Evolutionary conservation across 2,329 filamentous ascomycete species (phyloP).

Genomic region (Colletotrichum tabaci): DNA sequence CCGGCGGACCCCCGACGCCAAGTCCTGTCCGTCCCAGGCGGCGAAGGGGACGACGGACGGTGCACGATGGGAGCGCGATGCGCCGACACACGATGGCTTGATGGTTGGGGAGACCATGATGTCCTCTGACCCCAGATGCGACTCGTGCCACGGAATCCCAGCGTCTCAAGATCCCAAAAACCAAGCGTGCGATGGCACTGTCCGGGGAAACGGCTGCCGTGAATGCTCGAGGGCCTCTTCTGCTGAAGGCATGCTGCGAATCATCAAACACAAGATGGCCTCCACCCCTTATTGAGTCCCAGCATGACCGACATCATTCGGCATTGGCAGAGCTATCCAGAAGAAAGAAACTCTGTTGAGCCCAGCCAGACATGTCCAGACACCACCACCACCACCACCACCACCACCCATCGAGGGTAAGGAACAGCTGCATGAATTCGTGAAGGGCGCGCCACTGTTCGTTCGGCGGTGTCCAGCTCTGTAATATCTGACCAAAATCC

Average conservation of each 20-base stretch:
- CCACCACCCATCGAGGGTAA: neutral
- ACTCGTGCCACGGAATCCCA: neutral
- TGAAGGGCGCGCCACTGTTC: neutral
- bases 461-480: neutral
- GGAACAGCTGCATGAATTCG: neutral
- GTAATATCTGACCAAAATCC: conserved; percentile 10
- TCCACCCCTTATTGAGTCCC: no score
- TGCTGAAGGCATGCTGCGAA: neutral
- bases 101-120: neutral
- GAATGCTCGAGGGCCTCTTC: no score
- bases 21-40: neutral
- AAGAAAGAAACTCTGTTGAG: neutral
- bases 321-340: neutral
- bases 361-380: neutral
- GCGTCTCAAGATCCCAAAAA: no score
- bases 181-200: no score
- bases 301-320: neutral
- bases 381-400: neutral
- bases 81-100: neutral
- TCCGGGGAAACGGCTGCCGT: no score
- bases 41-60: neutral
- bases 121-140: neutral
- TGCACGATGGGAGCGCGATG: neutral
- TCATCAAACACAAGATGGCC: neutral
- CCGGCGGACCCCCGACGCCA: neutral